phyloP scores from a whole-genome alignment of 768 basidiomycete genomes.

The Rhodotorula babjevae region DNA sequence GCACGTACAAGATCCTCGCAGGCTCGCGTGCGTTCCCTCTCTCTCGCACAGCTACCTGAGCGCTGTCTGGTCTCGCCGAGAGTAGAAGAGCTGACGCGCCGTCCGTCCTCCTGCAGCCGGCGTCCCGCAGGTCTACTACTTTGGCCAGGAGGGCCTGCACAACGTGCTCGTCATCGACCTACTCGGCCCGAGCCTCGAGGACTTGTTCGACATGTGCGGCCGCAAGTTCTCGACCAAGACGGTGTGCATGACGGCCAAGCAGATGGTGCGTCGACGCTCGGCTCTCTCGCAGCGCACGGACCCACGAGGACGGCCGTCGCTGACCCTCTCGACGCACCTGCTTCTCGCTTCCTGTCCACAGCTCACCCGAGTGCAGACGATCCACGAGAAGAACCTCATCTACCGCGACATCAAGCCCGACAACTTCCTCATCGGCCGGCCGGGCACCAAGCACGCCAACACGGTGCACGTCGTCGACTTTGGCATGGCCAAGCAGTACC shows the following conservation, averaged over 20 bases:
- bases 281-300: no score
- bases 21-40: constrained; percentile 65
- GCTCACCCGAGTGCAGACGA: constrained; percentile 92
- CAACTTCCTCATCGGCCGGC: constrained; percentile 94
- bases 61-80: no score
- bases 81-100: background rate
- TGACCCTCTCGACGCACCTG: no score
- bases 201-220: constrained; percentile 98
- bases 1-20: constrained; percentile 91
- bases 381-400: constrained; percentile 98
- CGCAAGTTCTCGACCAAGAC: constrained; percentile 97
- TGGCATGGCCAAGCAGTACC: constrained; percentile 99
- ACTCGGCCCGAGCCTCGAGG: constrained; percentile 91
- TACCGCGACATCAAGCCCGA: constrained; percentile 99
- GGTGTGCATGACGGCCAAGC: constrained; percentile 96
- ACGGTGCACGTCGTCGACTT: constrained; percentile 71
- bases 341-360: constrained; percentile 46
- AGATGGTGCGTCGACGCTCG: constrained; percentile 69
- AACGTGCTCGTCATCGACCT: constrained; percentile 98
- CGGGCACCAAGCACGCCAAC: constrained; percentile 83
- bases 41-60: constrained; percentile 53
- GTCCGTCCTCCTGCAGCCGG: no score
- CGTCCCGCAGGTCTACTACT: constrained; percentile 98
- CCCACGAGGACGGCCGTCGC: no score
- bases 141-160: constrained; percentile 97